Evolutionary conservation across 768 basidiomycete species (phyloP), one percentile per base, ranked within the genome.

Genomic region (Leucocoprinus birnbaumii): DNA sequence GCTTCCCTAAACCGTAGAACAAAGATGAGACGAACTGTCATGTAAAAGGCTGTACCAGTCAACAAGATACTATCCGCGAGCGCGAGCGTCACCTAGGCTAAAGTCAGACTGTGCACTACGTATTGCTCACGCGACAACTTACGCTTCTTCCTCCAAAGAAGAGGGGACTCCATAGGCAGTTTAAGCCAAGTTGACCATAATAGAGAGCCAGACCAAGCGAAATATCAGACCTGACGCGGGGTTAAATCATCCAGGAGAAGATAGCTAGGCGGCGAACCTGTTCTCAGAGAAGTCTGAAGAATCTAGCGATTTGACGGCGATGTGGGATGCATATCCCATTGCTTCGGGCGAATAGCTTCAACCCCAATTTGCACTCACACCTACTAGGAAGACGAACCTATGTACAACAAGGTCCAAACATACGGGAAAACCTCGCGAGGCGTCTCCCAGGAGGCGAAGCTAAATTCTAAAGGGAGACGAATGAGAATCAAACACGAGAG

Each of bases 251-350:
- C n/a, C n/a, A n/a, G n/a, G n/a, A n/a, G 18, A 31, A 47, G 14
- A 31, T 47, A 18, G 43, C 35, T 46, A 34, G 51, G 40, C 10
- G 1, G 63, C 67, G 59, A 66, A 85, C 82, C 74, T 73, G 48
- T 67, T 71, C 3, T 62, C 56, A 6, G 76, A 71, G 21, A 73
- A 66, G 4, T 71, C 61, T 8, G 79, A 66, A 11, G 56, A 60
- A 61, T 85, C 85, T 55, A 84, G 69, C 1, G 80, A 72, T 58
- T 76, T 74, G 34, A 80, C 80, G 2, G 83, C 79, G 24, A 87
- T 63, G 65, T 87, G 82, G 6, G 84, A 85, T 7, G 84, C 84
- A 62, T 80, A 87, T 19, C 87, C 87, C 84, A 87, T 85, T 7
- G 74, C 77, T 76, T 35, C 25, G 40, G 19, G n/a, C n/a, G n/a